Evolutionary conservation across 108 stramenopile genomes (phyloP).

Genomic region (Conticribra guillardii): DNA sequence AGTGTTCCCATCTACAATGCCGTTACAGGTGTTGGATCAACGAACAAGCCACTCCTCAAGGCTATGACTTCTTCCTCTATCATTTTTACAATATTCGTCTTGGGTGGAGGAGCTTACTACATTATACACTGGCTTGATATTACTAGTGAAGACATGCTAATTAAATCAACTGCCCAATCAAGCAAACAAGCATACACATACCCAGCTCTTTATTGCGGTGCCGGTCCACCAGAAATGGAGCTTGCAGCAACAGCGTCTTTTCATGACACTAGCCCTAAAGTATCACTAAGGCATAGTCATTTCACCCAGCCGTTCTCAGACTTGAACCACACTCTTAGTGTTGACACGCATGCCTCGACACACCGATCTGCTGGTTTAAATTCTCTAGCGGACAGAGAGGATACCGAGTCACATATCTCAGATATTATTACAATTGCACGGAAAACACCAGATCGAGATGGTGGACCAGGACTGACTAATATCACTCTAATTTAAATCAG

Average conservation of each 20-base stretch:
- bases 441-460: not conserved
- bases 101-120: conserved; percentile 82
- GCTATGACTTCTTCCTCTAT: conserved; percentile 88
- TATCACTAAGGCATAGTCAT: too few relatives aligned
- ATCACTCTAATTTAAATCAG: not conserved
- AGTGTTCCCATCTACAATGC: conserved; percentile 84
- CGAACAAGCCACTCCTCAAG: conserved; percentile 77
- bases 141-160: conserved; percentile 47
- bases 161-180: conserved; percentile 18
- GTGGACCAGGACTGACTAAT: not conserved
- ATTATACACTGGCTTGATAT: conserved; percentile 55
- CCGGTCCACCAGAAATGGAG: conserved; percentile 6
- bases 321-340: not conserved
- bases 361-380: not conserved
- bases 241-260: not conserved
- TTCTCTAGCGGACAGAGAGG: not conserved
- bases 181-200: not conserved
- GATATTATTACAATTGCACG: not conserved
- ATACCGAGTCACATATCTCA: not conserved
- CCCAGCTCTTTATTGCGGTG: conserved; percentile 12
- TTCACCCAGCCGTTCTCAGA: not conserved
- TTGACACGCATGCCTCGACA: not conserved
- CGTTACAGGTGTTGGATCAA: conserved; percentile 68
- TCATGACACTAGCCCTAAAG: not conserved
- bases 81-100: conserved; percentile 80